Conservation (phyloP, 2,329 filamentous ascomycete genomes). For the Ophiostoma triangulosporum region DNA sequence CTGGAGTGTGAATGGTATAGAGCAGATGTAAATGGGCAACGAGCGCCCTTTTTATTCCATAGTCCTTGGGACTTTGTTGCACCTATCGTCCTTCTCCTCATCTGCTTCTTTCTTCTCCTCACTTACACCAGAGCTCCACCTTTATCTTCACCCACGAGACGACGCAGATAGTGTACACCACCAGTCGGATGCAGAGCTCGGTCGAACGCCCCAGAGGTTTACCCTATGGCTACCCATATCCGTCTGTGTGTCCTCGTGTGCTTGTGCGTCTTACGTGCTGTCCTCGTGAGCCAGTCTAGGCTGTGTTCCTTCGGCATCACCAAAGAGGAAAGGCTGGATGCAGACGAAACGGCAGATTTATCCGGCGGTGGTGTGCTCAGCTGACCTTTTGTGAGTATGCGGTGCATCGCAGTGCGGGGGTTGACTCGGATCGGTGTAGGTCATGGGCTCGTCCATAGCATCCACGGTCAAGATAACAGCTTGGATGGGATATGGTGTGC, state of each 20-base stretch:
- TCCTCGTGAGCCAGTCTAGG: not conserved
- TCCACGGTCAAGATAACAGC: too few relatives aligned
- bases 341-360: not conserved
- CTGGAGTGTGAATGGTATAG: not conserved
- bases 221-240: not conserved
- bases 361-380: not conserved
- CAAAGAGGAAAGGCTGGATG: not conserved
- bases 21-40: not conserved
- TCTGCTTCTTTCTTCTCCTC: not conserved
- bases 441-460: too few relatives aligned
- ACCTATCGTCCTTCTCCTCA: not conserved
- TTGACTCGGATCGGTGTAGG: too few relatives aligned
- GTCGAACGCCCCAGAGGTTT: too few relatives aligned
- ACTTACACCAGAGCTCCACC: not conserved
- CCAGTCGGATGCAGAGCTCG: not conserved
- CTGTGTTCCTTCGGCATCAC: not conserved
- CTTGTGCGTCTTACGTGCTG: not conserved
- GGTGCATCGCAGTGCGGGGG: too few relatives aligned
- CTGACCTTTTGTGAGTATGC: too few relatives aligned
- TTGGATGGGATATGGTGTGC: too few relatives aligned
- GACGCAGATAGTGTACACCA: too few relatives aligned
- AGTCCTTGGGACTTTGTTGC: not conserved
- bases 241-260: not conserved
- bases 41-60: not conserved
- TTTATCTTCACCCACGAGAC: not conserved